phyloP scores from a whole-genome alignment of 139 green algal genomes.

The Picochlorum sp. region DNA sequence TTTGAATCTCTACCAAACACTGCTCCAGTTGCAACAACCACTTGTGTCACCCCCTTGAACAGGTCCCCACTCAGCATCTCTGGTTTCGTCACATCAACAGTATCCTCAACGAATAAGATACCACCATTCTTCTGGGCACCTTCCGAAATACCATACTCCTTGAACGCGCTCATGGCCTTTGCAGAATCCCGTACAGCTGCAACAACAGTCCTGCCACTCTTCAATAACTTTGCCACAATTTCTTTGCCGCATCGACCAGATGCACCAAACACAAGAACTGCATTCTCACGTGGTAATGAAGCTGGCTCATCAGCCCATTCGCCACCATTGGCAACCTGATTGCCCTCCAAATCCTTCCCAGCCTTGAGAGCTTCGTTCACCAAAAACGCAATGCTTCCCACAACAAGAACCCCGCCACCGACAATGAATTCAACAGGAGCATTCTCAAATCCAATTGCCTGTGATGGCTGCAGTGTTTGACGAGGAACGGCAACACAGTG shows the following conservation, averaged over 20 bases:
- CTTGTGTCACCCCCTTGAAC: constrained; percentile 67
- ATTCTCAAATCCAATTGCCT: constrained; percentile 1
- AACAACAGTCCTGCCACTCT: constrained; percentile 57
- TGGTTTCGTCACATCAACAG: constrained; percentile 61
- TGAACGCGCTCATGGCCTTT: constrained; percentile 34
- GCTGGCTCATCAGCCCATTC: background rate
- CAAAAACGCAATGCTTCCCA: constrained; percentile 1
- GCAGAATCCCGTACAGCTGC: constrained; percentile 46
- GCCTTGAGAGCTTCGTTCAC: constrained; percentile 10
- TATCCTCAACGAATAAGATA: constrained; percentile 53
- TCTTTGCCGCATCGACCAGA: constrained; percentile 52
- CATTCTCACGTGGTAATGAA: constrained; percentile 40
- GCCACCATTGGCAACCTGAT: background rate
- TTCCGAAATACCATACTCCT: constrained; percentile 24
- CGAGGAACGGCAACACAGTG: too few relatives aligned
- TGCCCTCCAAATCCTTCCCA: background rate
- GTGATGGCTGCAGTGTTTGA: background rate
- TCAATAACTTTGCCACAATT: constrained; percentile 49
- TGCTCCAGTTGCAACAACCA: constrained; percentile 50
- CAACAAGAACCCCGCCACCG: constrained; percentile 4
- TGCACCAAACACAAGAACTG: constrained; percentile 74
- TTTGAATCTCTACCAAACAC: constrained; percentile 51
- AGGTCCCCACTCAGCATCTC: constrained; percentile 47
- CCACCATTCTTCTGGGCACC: constrained; percentile 34
- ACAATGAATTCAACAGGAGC: constrained; percentile 10